Conservation (phyloP, 1,284 basidiomycete species). For the Xerocomus subilludens region DNA sequence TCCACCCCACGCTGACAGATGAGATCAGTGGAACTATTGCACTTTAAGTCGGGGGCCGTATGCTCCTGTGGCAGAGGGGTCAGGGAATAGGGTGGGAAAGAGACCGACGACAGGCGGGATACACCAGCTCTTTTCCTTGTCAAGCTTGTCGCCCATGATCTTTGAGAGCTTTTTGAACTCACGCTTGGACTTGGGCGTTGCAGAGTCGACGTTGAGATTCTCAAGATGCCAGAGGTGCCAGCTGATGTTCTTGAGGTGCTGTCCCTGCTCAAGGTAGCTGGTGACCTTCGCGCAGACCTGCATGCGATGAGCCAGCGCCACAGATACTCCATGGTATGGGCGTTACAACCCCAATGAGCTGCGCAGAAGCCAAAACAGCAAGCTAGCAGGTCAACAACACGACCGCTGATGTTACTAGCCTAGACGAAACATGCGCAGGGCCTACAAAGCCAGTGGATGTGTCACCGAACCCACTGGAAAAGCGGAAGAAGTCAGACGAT, state of each 20-base stretch:
- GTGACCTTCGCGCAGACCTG: slow-evolving; percentile 88
- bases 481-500: too few species aligned
- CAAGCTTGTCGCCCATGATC: slow-evolving; percentile 85
- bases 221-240: slow-evolving; percentile 91
- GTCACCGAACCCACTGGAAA: too few species aligned
- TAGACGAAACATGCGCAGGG: too few species aligned
- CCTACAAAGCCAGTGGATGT: too few species aligned
- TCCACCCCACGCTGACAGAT: too few species aligned
- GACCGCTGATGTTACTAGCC: too few species aligned
- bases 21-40: slow-evolving; percentile 76
- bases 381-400: too few species aligned
- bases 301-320: slow-evolving; percentile 24
- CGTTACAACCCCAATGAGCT: too few species aligned
- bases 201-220: slow-evolving; percentile 85
- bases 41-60: slow-evolving; percentile 82
- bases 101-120: too few species aligned
- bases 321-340: too few species aligned
- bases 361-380: too few species aligned
- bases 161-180: slow-evolving; percentile 88
- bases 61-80: slow-evolving; percentile 63
- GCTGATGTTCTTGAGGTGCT: slow-evolving; percentile 85
- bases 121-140: slow-evolving; percentile 87
- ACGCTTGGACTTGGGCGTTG: slow-evolving; percentile 84
- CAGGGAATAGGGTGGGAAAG: slow-evolving; percentile 53
- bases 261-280: slow-evolving; percentile 85